A percentile compares a stretch with the other conserved stretches of the same genome.
These are phyloP conservation scores for Penicillium hesseltinei DNA, from an alignment of 2,329 filamentous ascomycete species.

Conservation along the genomic window DNA sequence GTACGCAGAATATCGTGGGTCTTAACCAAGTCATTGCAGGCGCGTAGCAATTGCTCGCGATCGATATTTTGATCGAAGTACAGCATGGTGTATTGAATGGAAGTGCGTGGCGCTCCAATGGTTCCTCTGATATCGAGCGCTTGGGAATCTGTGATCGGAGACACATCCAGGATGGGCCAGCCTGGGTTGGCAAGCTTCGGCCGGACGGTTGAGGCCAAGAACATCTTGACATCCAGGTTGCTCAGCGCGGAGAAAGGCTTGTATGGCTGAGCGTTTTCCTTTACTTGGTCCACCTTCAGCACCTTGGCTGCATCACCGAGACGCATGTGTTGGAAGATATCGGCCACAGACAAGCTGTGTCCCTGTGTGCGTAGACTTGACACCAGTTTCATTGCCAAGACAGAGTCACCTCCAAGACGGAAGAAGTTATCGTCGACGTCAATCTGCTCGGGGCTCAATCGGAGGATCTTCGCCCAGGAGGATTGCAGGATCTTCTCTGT, in stretches of 20 bases:
- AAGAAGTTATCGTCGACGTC: constrained; percentile 60
- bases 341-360: constrained; percentile 47
- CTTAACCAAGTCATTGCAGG: constrained; percentile 49
- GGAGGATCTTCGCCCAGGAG: constrained; percentile 32
- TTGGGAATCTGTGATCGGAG: constrained; percentile 59
- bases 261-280: constrained; percentile 26
- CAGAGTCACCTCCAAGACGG: constrained; percentile 60
- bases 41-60: constrained; percentile 42
- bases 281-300: constrained; percentile 41
- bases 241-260: constrained; percentile 54
- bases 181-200: constrained; percentile 49
- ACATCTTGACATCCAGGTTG: constrained; percentile 35
- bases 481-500: constrained; percentile 38
- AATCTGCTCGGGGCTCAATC: constrained; percentile 42
- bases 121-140: constrained; percentile 60
- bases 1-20: constrained; percentile 64
- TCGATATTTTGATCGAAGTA: constrained; percentile 55
- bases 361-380: constrained; percentile 46
- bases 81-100: constrained; percentile 62
- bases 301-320: constrained; percentile 54
- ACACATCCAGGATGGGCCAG: constrained; percentile 55
- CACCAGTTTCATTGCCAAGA: constrained; percentile 58
- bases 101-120: constrained; percentile 58
- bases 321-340: constrained; percentile 50
- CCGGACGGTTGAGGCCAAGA: constrained; percentile 48